Percentiles rank a stretch among this genome's conserved stretches.
These are phyloP conservation scores for Podaxis sp. DNA, from an alignment of 768 basidiomycete genomes.

Conservation along the genomic window DNA sequence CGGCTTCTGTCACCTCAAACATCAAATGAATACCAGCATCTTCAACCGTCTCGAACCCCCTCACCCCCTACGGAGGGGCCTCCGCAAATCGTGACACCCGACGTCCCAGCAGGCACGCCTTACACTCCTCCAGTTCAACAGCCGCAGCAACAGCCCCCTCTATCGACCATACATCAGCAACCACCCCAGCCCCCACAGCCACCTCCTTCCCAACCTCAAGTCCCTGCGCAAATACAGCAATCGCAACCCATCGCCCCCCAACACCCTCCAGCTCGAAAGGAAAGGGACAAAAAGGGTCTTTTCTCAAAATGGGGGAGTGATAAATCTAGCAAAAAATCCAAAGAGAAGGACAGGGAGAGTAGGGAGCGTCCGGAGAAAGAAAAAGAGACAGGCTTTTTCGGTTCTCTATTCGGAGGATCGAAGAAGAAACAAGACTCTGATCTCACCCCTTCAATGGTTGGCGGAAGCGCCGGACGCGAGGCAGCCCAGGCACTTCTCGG, in stretches of 20 bases:
- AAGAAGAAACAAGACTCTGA: constrained; percentile 80
- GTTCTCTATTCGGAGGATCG: constrained; percentile 76
- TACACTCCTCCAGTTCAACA: constrained; percentile 16
- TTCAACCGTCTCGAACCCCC: constrained; percentile 48
- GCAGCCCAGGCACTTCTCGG: constrained; percentile 85
- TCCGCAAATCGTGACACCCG: constrained; percentile 19
- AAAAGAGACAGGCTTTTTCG: constrained; percentile 85
- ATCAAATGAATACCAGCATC: constrained; percentile 26
- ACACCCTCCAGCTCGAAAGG: constrained; percentile 51
- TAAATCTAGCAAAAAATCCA: constrained; percentile 54
- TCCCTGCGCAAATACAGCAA: background rate
- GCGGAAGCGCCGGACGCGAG: constrained; percentile 66
- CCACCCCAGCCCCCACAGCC: background rate
- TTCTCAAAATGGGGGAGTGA: constrained; percentile 67
- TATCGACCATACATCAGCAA: constrained; percentile 25
- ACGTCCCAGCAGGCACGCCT: constrained; percentile 20
- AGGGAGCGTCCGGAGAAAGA: constrained; percentile 47
- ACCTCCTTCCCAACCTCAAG: constrained; percentile 21
- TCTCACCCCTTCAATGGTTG: constrained; percentile 27
- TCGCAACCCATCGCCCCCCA: constrained; percentile 4
- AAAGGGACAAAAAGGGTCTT: constrained; percentile 68
- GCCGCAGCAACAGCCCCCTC: constrained; percentile 14
- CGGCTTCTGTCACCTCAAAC: constrained; percentile 40
- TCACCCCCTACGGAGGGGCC: constrained; percentile 43
- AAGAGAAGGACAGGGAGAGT: constrained; percentile 40